Percentiles rank a stretch among this genome's conserved stretches.
These are phyloP conservation scores for Termitomyces sp. DNA, from an alignment of 768 basidiomycete species.

Conservation along the genomic window DNA sequence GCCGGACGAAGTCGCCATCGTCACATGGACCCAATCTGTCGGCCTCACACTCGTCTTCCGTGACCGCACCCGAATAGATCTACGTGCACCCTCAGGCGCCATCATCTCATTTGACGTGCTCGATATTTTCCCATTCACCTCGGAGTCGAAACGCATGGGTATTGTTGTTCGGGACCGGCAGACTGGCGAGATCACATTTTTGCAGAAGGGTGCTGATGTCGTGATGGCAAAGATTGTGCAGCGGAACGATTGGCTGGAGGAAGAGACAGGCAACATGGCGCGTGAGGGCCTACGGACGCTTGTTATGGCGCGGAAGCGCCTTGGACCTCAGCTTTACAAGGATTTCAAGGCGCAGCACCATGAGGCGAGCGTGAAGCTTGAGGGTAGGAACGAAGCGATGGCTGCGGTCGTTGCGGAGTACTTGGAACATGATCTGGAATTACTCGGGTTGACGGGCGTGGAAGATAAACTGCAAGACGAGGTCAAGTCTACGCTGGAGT, in stretches of 20 bases:
- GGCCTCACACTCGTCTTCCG: slow-evolving; percentile 87
- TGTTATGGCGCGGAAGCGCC: slow-evolving; percentile 81
- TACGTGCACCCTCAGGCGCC: slow-evolving; percentile 67
- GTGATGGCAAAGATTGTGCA: slow-evolving; percentile 95
- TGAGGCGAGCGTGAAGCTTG: slow-evolving; percentile 74
- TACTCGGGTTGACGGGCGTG: slow-evolving; percentile 95
- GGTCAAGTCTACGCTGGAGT: slow-evolving; percentile 88
- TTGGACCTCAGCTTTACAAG: slow-evolving; percentile 65
- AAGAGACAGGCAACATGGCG: slow-evolving; percentile 98
- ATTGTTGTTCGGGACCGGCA: slow-evolving; percentile 84
- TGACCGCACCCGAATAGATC: slow-evolving; percentile 86
- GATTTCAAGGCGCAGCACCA: slow-evolving; percentile 73
- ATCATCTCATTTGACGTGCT: slow-evolving; percentile 79
- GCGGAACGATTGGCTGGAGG: slow-evolving; percentile 98
- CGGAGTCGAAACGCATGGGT: slow-evolving; percentile 98
- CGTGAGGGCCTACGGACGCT: slow-evolving; percentile 92
- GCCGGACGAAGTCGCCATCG: slow-evolving; percentile 98
- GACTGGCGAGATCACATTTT: slow-evolving; percentile 78
- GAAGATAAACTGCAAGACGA: slow-evolving; percentile 99
- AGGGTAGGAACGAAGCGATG: slow-evolving; percentile 83
- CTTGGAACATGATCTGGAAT: slow-evolving; percentile 86
- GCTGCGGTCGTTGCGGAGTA: slow-evolving; percentile 65
- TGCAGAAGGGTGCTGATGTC: slow-evolving; percentile 98
- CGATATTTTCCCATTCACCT: slow-evolving; percentile 97
- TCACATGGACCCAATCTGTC: slow-evolving; percentile 94